A percentile compares a stretch with the other conserved stretches of the same genome.
phyloP scores from a whole-genome alignment of 768 basidiomycete genomes.

The Boletus rubropictus region DNA sequence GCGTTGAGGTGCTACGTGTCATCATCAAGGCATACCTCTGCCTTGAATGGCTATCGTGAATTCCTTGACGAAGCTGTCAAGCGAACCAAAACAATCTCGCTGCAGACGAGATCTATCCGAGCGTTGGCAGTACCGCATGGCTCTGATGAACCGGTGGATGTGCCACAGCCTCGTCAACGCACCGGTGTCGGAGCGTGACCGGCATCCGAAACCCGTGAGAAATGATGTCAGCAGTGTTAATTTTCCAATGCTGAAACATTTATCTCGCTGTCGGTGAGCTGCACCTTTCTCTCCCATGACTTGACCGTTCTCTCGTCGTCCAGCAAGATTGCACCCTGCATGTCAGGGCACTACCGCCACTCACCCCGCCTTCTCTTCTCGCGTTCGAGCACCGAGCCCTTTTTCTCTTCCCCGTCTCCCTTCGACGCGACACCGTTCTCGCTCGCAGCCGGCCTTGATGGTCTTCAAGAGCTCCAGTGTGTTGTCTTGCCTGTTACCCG shows the following conservation, averaged over 20 bases:
- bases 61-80: too few species aligned
- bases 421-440: background rate
- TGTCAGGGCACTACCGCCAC: slow-evolving; percentile 5
- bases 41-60: too few species aligned
- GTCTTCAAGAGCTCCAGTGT: slow-evolving; percentile 30
- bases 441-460: slow-evolving; percentile 22
- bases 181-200: too few species aligned
- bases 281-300: slow-evolving; percentile 6
- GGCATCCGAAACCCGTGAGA: slow-evolving; percentile 6
- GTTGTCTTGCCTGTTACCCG: slow-evolving; percentile 34
- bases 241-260: slow-evolving; percentile 1
- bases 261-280: slow-evolving; percentile 14
- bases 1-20: too few species aligned
- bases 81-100: too few species aligned
- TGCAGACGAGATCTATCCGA: too few species aligned
- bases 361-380: background rate
- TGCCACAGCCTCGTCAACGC: too few species aligned
- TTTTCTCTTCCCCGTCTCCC: background rate
- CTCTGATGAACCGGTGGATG: too few species aligned
- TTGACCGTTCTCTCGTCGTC: background rate
- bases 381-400: background rate
- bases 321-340: background rate
- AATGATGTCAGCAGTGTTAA: slow-evolving; percentile 7
- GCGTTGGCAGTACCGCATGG: too few species aligned
- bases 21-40: too few species aligned